Evolutionary conservation across 2,329 filamentous ascomycete species (phyloP), one percentile per base, ranked within the genome.

Genomic region (Diatrype stigma): DNA sequence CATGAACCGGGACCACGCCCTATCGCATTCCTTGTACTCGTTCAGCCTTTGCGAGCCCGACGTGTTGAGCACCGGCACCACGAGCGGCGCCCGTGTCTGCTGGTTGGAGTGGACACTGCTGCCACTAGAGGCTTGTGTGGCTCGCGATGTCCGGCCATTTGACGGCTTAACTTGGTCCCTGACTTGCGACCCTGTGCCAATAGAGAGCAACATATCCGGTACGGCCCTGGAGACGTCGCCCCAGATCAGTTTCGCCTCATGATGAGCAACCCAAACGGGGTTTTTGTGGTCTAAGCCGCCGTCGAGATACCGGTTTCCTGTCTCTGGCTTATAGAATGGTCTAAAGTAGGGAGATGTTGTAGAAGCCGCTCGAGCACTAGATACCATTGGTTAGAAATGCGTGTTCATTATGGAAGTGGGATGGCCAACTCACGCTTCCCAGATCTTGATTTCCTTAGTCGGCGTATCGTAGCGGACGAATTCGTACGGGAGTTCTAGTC

Each of bases 301-400:
- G n/a, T 60, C 63, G 3, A 57, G 22, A 38, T 65, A 66, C 38
- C 62, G 56, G 3, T 53, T 45, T 6, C 50, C 51, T 0, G 62
- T 65, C 45, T 65, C 64, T 3, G 49, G 11, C 40, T 67, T 66
- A 19, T 55, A 56, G 54, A 60, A 66, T 2, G 64, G 51, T 16
- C 64, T 63, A 51, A 67, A 67, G 32, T 62, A 60, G n/a, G 65
- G 65, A 1, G 58, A 50, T 0, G 62, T 64, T 1, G 65, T 63
- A 2, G 62, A 58, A n/a, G 65, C 65, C 19, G 63, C 62, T 40
- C 64, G 61, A 19, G 65, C 63, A 22, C 64, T 66, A n/a, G n/a
- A n/a, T n/a, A 46, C 35, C 5, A 34, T 16, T 26, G 21, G 26
- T 42, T 14, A 47, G 42, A 53, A 44, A 50, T 7, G 34, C 45